Evolutionary conservation across 208 protist species (phyloP).

Genomic region (Plasmodiophora brassicae): DNA sequence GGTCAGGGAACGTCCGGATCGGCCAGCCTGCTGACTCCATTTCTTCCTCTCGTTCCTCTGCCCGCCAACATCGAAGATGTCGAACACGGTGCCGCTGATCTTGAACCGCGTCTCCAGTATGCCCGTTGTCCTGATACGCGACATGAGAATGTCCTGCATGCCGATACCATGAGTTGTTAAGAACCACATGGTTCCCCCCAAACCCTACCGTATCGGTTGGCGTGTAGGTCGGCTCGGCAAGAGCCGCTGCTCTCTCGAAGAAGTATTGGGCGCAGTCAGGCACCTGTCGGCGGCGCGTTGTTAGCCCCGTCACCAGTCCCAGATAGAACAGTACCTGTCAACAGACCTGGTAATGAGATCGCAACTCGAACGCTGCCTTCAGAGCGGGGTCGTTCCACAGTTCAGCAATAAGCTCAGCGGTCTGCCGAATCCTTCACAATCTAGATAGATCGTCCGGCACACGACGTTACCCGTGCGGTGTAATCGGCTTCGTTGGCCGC

Average conservation of each 20-base stretch:
- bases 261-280: constrained; percentile 56
- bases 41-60: constrained; percentile 76
- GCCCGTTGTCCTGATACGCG: constrained; percentile 71
- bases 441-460: no score
- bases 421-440: no score
- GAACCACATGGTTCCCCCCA: neutral
- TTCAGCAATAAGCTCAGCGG: neutral
- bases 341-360: neutral
- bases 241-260: constrained; percentile 56
- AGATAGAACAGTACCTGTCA: no score
- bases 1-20: no score
- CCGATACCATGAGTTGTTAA: neutral
- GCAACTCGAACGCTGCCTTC: neutral
- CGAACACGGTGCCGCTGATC: constrained; percentile 35
- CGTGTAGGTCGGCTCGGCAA: constrained; percentile 56
- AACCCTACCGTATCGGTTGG: constrained; percentile 51
- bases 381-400: neutral
- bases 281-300: neutral
- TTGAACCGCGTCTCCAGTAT: constrained; percentile 72
- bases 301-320: neutral
- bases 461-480: no score
- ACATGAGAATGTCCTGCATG: constrained; percentile 65
- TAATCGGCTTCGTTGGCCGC: no score
- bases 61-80: constrained; percentile 72
- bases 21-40: no score